Conservation (phyloP, 176 grass and related monocot genomes). For the Musa troglodytarum region DNA sequence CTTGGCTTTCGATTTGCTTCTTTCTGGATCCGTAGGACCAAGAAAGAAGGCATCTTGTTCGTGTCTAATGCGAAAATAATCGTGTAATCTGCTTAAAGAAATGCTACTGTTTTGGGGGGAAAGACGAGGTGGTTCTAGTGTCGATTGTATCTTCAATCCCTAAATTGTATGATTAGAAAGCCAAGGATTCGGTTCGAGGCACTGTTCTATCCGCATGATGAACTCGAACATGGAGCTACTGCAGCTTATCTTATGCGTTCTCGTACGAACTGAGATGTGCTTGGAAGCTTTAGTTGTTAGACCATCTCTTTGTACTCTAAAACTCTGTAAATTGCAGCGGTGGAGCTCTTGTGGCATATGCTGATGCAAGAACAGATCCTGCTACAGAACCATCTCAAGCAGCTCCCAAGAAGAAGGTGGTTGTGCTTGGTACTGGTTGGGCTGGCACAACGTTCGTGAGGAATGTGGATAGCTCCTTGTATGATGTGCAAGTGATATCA, state of each 20-base stretch:
- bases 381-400: slow-evolving; percentile 23
- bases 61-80: too few relatives aligned
- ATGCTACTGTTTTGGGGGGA: too few relatives aligned
- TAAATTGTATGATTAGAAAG: too few relatives aligned
- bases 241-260: too few relatives aligned
- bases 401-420: slow-evolving; percentile 46
- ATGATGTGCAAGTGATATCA: slow-evolving; percentile 92
- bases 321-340: slow-evolving; percentile 27
- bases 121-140: not conserved
- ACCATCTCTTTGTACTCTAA: too few relatives aligned
- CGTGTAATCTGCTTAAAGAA: too few relatives aligned
- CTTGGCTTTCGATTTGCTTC: not conserved
- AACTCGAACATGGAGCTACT: too few relatives aligned
- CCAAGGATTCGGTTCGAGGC: not conserved
- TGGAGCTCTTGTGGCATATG: slow-evolving; percentile 66
- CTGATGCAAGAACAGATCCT: slow-evolving; percentile 45
- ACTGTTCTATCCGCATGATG: not conserved
- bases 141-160: not conserved
- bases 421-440: slow-evolving; percentile 91
- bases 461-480: slow-evolving; percentile 59
- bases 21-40: too few relatives aligned
- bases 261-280: too few relatives aligned
- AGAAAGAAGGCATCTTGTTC: too few relatives aligned
- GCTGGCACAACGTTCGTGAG: slow-evolving; percentile 77
- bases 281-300: too few relatives aligned